Percentiles rank a stretch among this genome's conserved stretches.
phyloP scores from a whole-genome alignment of 2,329 filamentous ascomycete genomes.

The Rosellinia necatrix region DNA sequence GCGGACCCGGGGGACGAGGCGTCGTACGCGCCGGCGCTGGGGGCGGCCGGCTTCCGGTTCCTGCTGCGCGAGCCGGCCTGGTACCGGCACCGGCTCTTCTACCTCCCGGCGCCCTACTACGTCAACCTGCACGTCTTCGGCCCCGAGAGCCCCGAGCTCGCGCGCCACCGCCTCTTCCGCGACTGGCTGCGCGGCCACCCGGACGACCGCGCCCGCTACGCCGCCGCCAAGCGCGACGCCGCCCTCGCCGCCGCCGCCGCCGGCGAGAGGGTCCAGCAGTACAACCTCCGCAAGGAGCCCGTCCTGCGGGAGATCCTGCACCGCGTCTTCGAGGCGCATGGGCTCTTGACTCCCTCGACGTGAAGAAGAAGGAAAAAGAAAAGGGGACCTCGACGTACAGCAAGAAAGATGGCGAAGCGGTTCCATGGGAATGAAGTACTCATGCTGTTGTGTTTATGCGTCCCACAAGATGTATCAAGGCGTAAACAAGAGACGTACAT shows the following conservation, averaged over 20 bases:
- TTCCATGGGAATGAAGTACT: no score
- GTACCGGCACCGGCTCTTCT: constrained; percentile 27
- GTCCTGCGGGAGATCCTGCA: constrained; percentile 18
- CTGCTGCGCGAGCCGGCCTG: constrained; percentile 21
- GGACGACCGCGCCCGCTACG: constrained; percentile 20
- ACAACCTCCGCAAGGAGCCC: constrained; percentile 20
- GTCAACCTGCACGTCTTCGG: constrained; percentile 27
- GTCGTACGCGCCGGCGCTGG: constrained; percentile 21
- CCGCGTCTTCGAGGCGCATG: constrained; percentile 25
- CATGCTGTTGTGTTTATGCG: no score
- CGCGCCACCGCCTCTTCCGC: constrained; percentile 23
- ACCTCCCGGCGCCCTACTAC: constrained; percentile 14
- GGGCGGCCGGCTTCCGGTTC: constrained; percentile 24
- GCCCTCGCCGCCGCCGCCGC: background rate
- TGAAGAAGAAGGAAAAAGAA: no score
- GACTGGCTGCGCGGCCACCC: constrained; percentile 26
- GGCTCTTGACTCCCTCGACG: constrained; percentile 1
- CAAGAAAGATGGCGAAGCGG: background rate
- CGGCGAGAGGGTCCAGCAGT: constrained; percentile 10
- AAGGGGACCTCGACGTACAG: no score
- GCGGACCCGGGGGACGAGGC: constrained; percentile 19
- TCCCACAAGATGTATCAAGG: no score
- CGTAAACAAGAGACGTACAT: no score
- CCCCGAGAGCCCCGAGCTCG: constrained; percentile 12
- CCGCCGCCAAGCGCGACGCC: constrained; percentile 16